Percentiles rank a stretch among this genome's conserved stretches.
Conservation (phyloP, 140 eudicot species). For the Erigeron philadelphicus region DNA sequence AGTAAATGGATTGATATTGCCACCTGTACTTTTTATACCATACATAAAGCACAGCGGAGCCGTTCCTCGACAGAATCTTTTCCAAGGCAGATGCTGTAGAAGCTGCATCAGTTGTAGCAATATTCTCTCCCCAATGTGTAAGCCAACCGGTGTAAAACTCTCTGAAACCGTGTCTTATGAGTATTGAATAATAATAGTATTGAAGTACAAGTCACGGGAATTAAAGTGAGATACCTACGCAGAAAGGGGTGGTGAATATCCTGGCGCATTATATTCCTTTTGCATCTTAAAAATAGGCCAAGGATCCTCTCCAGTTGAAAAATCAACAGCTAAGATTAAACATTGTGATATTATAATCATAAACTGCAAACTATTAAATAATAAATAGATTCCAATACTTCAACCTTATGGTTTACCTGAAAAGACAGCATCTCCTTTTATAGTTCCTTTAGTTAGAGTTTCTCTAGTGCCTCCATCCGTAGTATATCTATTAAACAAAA, state of each 20-base stretch:
- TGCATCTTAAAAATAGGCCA: slow-evolving; percentile 83
- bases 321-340: slow-evolving; percentile 66
- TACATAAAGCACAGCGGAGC: slow-evolving; percentile 96
- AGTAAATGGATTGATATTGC: not conserved
- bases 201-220: not conserved
- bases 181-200: slow-evolving; percentile 18
- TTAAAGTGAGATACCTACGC: slow-evolving; percentile 50
- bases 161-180: slow-evolving; percentile 34
- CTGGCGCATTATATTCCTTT: slow-evolving; percentile 78
- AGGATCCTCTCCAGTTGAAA: slow-evolving; percentile 83
- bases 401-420: slow-evolving; percentile 45
- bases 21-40: slow-evolving; percentile 16
- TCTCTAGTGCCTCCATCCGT: slow-evolving; percentile 79
- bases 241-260: slow-evolving; percentile 94
- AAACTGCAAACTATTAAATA: not conserved
- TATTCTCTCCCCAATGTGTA: slow-evolving; percentile 89
- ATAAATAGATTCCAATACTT: not conserved
- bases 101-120: slow-evolving; percentile 68
- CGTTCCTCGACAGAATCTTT: slow-evolving; percentile 64
- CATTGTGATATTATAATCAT: slow-evolving; percentile 10
- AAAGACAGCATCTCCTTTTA: slow-evolving; percentile 59
- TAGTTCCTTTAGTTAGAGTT: slow-evolving; percentile 69
- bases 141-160: slow-evolving; percentile 99
- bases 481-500: slow-evolving; percentile 50
- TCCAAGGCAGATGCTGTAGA: slow-evolving; percentile 71